Conservation (phyloP, 108 stramenopile species). For the Skeletonema costatum region DNA sequence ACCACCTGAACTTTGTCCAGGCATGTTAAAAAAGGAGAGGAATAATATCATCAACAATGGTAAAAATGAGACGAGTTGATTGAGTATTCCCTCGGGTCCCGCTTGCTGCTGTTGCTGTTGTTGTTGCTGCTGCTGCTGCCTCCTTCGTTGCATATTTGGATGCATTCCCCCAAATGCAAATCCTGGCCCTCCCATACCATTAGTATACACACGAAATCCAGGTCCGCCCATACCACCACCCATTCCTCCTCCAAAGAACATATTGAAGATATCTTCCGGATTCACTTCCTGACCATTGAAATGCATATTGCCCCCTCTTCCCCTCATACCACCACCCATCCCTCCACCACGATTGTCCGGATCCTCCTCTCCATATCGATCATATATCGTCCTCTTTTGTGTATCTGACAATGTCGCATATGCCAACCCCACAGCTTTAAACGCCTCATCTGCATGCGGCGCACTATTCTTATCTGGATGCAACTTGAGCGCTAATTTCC, state of each 20-base stretch:
- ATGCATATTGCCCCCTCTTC: constrained; percentile 43
- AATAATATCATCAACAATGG: constrained; percentile 75
- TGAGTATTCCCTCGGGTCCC: constrained; percentile 22
- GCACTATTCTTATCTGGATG: constrained; percentile 95
- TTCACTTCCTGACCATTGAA: constrained; percentile 79
- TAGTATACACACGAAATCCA: constrained; percentile 52
- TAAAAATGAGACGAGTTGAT: constrained; percentile 61
- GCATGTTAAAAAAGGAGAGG: constrained; percentile 70
- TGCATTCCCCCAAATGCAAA: constrained; percentile 61
- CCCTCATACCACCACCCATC: constrained; percentile 44
- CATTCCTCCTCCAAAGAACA: constrained; percentile 96
- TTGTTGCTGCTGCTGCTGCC: constrained; percentile 48
- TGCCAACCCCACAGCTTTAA: constrained; percentile 92
- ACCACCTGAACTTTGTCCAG: constrained; percentile 25
- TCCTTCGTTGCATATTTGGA: constrained; percentile 31
- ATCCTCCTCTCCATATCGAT: constrained; percentile 90
- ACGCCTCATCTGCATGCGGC: constrained; percentile 92
- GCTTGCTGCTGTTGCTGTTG: constrained; percentile 36
- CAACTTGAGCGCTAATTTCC: constrained; percentile 85
- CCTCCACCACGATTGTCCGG: constrained; percentile 89
- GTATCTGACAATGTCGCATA: constrained; percentile 86
- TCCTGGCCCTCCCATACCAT: constrained; percentile 49
- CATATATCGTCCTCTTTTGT: constrained; percentile 89
- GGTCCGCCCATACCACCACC: constrained; percentile 54
- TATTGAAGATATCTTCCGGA: constrained; percentile 96